Conservation (phyloP, 768 basidiomycete species). For the Macrolepiota fuliginosa region DNA sequence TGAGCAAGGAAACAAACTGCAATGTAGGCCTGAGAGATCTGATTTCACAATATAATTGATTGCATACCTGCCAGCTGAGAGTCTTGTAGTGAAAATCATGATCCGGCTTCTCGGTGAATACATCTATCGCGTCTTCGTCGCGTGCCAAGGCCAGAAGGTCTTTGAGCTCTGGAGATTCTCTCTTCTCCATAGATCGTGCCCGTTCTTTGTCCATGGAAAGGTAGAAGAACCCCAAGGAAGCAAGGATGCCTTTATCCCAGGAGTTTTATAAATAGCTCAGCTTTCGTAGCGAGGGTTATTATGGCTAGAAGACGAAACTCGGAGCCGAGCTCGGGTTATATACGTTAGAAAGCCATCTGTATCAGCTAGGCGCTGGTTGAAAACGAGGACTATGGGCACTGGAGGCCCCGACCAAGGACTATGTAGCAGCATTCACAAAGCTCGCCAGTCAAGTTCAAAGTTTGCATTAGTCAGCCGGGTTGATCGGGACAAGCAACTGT, state of each 20-base stretch:
- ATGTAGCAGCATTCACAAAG: too few species aligned
- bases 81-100: conserved; percentile 53
- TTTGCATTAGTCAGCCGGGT: too few species aligned
- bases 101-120: conserved; percentile 41
- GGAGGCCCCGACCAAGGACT: too few species aligned
- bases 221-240: not conserved
- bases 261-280: not conserved
- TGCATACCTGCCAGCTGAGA: conserved; percentile 45
- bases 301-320: too few species aligned
- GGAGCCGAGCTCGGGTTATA: too few species aligned
- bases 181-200: not conserved
- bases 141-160: not conserved
- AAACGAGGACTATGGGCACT: too few species aligned
- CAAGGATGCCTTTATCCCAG: not conserved
- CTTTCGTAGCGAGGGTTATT: too few species aligned
- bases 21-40: not conserved
- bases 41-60: not conserved
- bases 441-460: too few species aligned
- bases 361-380: too few species aligned
- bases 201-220: not conserved
- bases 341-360: too few species aligned
- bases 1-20: conserved; percentile 46
- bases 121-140: conserved; percentile 26
- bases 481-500: too few species aligned
- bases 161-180: not conserved